These are phyloP conservation scores for Anethum foeniculum DNA, from an alignment of 140 eudicot genomes.

Conservation along the genomic window DNA sequence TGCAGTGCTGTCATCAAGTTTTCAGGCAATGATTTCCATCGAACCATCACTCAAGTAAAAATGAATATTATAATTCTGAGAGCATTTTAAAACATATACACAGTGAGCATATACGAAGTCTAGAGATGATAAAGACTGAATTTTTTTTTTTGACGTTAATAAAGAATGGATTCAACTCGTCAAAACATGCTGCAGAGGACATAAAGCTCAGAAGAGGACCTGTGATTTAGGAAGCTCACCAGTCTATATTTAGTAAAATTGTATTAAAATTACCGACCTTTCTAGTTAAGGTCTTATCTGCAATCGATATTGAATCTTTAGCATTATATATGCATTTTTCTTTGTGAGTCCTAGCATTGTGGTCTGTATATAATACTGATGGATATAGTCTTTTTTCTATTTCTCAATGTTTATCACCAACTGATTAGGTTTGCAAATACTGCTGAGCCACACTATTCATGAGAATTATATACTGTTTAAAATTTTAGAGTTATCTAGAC, in stretches of 20 bases:
- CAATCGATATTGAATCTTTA: background rate
- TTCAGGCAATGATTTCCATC: no score
- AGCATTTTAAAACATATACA: no score
- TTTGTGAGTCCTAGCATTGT: background rate
- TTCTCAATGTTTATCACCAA: background rate
- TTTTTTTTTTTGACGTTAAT: no score
- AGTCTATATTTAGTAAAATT: constrained; percentile 10
- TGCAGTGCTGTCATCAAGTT: constrained; percentile 30
- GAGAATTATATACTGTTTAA: background rate
- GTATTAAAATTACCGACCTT: background rate
- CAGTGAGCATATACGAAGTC: no score
- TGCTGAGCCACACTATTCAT: background rate
- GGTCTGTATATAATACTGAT: background rate
- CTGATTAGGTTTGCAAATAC: background rate
- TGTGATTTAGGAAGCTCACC: background rate
- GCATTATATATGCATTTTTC: background rate
- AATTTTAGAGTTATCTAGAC: background rate
- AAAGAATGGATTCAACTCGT: no score
- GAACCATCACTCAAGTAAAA: no score
- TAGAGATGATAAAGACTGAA: no score
- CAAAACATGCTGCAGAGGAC: background rate
- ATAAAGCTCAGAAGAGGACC: background rate
- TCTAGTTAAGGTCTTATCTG: background rate
- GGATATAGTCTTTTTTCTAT: background rate
- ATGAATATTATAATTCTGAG: no score